These are phyloP conservation scores for Cytospora piceae DNA, from an alignment of 2,329 filamentous ascomycete genomes.

Conservation along the genomic window DNA sequence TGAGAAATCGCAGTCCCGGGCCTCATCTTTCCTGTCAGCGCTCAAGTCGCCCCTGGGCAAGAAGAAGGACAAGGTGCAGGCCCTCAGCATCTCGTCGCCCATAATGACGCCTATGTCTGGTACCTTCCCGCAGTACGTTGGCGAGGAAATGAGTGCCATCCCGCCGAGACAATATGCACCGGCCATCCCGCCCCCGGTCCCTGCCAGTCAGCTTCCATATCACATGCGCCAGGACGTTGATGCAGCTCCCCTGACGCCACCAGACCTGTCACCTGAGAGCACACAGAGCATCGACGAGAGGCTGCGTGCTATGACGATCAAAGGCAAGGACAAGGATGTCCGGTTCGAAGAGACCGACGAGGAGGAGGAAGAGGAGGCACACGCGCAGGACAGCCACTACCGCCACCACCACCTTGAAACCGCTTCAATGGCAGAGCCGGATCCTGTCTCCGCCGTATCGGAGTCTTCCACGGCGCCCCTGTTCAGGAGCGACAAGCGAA, in stretches of 20 bases:
- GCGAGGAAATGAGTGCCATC: constrained; percentile 61
- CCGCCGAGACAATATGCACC: constrained; percentile 63
- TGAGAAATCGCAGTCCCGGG: constrained; percentile 58
- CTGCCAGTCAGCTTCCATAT: constrained; percentile 49
- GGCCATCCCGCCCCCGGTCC: constrained; percentile 59
- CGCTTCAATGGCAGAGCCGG: constrained; percentile 45
- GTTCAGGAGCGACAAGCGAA: constrained; percentile 36
- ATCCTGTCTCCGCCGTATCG: constrained; percentile 57
- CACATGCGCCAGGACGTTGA: constrained; percentile 36
- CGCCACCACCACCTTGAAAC: constrained; percentile 47
- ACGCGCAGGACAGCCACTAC: constrained; percentile 24
- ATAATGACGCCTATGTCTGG: constrained; percentile 67
- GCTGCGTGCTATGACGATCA: constrained; percentile 42
- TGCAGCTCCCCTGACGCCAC: constrained; percentile 50
- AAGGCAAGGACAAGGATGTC: constrained; percentile 28
- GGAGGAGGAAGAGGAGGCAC: constrained; percentile 24
- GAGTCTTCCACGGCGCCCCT: constrained; percentile 55
- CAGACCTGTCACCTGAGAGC: constrained; percentile 50
- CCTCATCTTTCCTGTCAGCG: constrained; percentile 63
- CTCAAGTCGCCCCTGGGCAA: constrained; percentile 63
- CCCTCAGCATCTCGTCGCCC: constrained; percentile 65
- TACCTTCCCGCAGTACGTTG: constrained; percentile 59
- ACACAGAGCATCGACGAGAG: constrained; percentile 61
- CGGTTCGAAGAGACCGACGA: constrained; percentile 23
- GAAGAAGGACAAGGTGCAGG: constrained; percentile 55